phyloP scores from a whole-genome alignment of 2,329 filamentous ascomycete species.

The Teratosphaeriaceae sp. region DNA sequence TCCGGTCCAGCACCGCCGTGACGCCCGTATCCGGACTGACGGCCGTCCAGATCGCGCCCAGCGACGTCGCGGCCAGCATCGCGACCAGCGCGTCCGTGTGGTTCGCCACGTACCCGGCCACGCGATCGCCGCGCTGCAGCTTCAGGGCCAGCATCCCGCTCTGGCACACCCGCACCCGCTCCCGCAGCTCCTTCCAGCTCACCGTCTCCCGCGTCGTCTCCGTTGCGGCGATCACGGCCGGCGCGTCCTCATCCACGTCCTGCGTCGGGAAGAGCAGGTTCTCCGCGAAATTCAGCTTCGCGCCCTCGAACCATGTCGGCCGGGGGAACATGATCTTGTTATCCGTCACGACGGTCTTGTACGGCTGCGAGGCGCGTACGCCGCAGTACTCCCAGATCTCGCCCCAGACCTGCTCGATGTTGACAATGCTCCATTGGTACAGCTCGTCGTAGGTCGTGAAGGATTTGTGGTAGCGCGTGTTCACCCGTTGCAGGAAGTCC shows the following conservation, averaged over 20 bases:
- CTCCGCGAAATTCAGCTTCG: constrained; percentile 85
- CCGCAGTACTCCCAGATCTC: constrained; percentile 79
- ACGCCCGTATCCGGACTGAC: constrained; percentile 91
- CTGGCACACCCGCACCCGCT: constrained; percentile 68
- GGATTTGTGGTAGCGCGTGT: constrained; percentile 56
- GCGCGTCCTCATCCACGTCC: constrained; percentile 50
- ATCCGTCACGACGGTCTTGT: constrained; percentile 59
- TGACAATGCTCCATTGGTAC: constrained; percentile 75
- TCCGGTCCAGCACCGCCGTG: constrained; percentile 79
- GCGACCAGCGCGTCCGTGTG: constrained; percentile 81
- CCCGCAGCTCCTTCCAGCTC: constrained; percentile 74
- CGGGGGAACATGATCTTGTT: constrained; percentile 73
- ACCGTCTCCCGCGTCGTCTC: constrained; percentile 61
- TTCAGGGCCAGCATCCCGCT: constrained; percentile 61
- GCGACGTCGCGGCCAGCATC: constrained; percentile 73
- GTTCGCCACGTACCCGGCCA: constrained; percentile 77
- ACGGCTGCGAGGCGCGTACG: constrained; percentile 61
- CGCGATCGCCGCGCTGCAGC: constrained; percentile 54
- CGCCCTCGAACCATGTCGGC: constrained; percentile 74
- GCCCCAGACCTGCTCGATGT: constrained; percentile 73
- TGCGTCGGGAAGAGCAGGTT: constrained; percentile 77
- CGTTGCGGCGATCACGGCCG: constrained; percentile 74
- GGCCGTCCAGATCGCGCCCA: constrained; percentile 89
- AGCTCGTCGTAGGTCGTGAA: constrained; percentile 66
- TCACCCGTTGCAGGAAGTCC: constrained; percentile 53